A percentile compares a stretch with the other conserved stretches of the same genome.
Evolutionary conservation across 2,329 filamentous ascomycete species (phyloP).

Genomic region (Scytalidium sp.): DNA sequence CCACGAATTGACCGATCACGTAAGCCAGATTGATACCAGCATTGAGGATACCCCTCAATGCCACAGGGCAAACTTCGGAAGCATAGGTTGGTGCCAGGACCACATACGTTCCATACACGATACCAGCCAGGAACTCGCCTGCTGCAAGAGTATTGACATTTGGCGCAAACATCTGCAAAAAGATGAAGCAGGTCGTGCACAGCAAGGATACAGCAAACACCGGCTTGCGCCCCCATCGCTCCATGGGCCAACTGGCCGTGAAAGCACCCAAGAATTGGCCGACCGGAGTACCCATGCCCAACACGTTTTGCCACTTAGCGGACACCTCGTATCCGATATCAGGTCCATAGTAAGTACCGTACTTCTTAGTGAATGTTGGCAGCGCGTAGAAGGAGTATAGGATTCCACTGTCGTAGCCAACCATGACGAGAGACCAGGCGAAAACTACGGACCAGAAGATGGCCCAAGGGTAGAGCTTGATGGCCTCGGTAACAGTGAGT

Average conservation of each 20-base stretch:
- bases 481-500: slow-evolving; percentile 12
- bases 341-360: slow-evolving; percentile 18
- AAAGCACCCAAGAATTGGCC: slow-evolving; percentile 40
- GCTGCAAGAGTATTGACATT: slow-evolving; percentile 40
- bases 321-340: slow-evolving; percentile 18
- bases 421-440: slow-evolving; percentile 36
- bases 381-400: slow-evolving; percentile 34
- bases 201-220: slow-evolving; percentile 18
- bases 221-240: slow-evolving; percentile 40
- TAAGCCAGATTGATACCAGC: slow-evolving; percentile 54
- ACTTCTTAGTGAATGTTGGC: slow-evolving; percentile 28
- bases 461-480: slow-evolving; percentile 18
- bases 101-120: slow-evolving; percentile 46
- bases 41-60: slow-evolving; percentile 25
- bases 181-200: slow-evolving; percentile 36
- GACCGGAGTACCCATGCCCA: slow-evolving; percentile 14
- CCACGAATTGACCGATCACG: slow-evolving; percentile 46
- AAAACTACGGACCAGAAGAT: slow-evolving; percentile 31
- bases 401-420: slow-evolving; percentile 35
- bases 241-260: slow-evolving; percentile 42
- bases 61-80: slow-evolving; percentile 28
- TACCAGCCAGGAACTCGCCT: slow-evolving; percentile 39
- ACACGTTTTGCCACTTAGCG: slow-evolving; percentile 19
- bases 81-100: slow-evolving; percentile 41
- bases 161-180: slow-evolving; percentile 35